Percentiles rank a stretch among this genome's conserved stretches.
Conservation (phyloP, 1,284 basidiomycete species). For the Apiotrichum mycotoxinovorans region DNA sequence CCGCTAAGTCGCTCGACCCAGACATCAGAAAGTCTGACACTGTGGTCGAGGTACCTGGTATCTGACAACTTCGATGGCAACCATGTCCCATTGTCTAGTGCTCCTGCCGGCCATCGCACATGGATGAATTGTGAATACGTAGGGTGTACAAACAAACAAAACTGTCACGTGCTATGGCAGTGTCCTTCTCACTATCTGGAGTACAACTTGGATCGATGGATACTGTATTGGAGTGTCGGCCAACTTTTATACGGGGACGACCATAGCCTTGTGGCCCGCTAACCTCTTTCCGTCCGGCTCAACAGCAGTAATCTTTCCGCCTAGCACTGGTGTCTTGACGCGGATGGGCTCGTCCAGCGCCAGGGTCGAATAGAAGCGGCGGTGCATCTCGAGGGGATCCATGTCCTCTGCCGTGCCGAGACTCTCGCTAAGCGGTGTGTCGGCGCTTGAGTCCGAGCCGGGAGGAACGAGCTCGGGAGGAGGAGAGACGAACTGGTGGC, state of each 20-base stretch:
- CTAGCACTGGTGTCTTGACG: not conserved
- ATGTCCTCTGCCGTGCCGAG: not conserved
- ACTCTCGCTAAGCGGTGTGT: not conserved
- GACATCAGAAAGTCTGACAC: no score
- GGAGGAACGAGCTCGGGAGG: not conserved
- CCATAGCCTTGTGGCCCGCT: not conserved
- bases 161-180: no score
- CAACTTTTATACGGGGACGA: not conserved
- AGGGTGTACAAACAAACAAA: no score
- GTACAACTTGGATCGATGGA: no score
- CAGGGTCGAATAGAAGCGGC: conserved; percentile 14
- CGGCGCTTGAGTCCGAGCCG: not conserved
- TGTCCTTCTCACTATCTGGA: no score
- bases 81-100: no score
- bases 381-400: conserved; percentile 14
- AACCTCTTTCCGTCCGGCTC: not conserved
- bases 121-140: no score
- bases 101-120: no score
- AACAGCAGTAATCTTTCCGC: not conserved
- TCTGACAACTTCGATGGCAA: no score
- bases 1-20: no score
- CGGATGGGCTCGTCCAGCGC: conserved; percentile 1
- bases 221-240: no score
- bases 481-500: not conserved
- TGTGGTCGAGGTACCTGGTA: no score